phyloP scores from a whole-genome alignment of 2,329 filamentous ascomycete genomes.

The Dendryphion nanum region DNA sequence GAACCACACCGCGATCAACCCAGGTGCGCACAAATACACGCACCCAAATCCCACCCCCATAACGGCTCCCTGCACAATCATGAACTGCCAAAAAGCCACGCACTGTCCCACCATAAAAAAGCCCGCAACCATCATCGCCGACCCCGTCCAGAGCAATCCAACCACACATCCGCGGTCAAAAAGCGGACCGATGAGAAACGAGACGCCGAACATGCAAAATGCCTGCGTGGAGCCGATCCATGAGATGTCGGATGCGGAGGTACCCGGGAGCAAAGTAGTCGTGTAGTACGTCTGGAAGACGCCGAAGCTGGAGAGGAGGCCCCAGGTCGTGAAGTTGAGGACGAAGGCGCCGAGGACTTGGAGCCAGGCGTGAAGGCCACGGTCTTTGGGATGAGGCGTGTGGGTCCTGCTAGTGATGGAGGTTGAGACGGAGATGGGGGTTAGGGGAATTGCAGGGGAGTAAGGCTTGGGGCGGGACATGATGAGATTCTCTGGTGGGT shows the following conservation, averaged over 20 bases:
- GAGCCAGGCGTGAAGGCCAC: conserved; percentile 1
- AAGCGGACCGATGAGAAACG: conserved; percentile 48
- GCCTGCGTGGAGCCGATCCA: conserved; percentile 51
- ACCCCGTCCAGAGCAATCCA: conserved; percentile 29
- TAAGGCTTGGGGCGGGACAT: too few relatives aligned
- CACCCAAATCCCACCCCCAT: conserved; percentile 17
- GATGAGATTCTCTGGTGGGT: too few relatives aligned
- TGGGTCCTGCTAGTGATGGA: too few relatives aligned
- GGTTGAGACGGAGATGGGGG: too few relatives aligned
- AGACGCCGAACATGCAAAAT: conserved; percentile 48
- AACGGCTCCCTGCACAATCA: conserved; percentile 17
- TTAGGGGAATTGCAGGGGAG: too few relatives aligned
- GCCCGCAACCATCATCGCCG: conserved; percentile 40
- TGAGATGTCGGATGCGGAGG: conserved; percentile 41
- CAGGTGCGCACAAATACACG: conserved; percentile 3
- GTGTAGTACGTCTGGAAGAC: conserved; percentile 23
- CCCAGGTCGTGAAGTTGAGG: conserved; percentile 14
- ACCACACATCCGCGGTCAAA: conserved; percentile 50
- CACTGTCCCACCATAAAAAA: conserved; percentile 51
- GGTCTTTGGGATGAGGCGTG: too few relatives aligned
- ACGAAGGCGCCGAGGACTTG: conserved; percentile 3
- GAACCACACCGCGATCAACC: conserved; percentile 5
- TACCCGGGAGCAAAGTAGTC: conserved; percentile 3
- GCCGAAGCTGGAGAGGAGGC: conserved; percentile 13
- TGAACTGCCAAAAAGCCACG: conserved; percentile 46